These are phyloP conservation scores for Picea abies DNA, from an alignment of 83 land plant species.

Conservation along the genomic window DNA sequence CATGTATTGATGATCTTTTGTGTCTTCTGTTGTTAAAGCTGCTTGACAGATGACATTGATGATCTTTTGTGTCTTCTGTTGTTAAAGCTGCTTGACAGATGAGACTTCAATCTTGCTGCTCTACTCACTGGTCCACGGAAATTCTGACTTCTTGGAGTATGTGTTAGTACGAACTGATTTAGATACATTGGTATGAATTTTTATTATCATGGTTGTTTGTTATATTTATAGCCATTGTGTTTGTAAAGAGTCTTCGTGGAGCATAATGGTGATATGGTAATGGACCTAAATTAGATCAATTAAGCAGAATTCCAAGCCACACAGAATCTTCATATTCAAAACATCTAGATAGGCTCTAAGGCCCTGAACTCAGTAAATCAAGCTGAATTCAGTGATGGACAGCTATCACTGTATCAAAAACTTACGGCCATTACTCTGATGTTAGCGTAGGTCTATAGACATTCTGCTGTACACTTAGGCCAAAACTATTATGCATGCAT, in stretches of 20 bases:
- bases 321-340: no score
- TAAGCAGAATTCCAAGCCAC: no score
- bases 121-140: constrained; percentile 89
- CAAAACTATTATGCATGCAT: no score
- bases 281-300: no score
- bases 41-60: constrained; percentile 63
- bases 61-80: neutral
- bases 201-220: neutral
- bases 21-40: constrained; percentile 39
- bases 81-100: constrained; percentile 70
- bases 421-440: no score
- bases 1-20: neutral
- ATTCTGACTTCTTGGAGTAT: constrained; percentile 85
- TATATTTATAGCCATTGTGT: neutral
- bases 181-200: constrained; percentile 82
- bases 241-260: neutral
- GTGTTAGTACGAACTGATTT: constrained; percentile 91
- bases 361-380: no score
- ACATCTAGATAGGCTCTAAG: no score
- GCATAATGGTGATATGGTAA: no score
- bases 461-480: no score
- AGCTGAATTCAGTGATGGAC: no score
- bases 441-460: no score
- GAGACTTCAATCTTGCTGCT: constrained; percentile 75
- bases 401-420: no score